Base-by-base conservation (phyloP, 2,329 filamentous ascomycete genomes). In the Aschersonia sp. region DNA sequence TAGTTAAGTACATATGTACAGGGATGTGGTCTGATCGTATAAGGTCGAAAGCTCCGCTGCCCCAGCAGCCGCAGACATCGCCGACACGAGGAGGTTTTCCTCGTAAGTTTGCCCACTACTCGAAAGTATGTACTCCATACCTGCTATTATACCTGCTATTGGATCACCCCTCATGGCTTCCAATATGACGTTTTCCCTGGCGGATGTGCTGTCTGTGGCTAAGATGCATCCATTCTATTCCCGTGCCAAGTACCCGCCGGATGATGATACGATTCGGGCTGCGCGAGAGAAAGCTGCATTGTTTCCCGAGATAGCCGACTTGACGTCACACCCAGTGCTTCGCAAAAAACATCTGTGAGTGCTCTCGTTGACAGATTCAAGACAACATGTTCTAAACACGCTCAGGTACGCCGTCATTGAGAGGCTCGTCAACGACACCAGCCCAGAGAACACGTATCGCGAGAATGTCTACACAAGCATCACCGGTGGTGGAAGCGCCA, bases 401-500 rank as follows among this genome's bases (percentile, higher is more conserved):
- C 6, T 10, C 2, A 70, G 66, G 1, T 68, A 69, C 38, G 50
- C 49, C 0, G 50, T 51, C 0, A 60, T 69, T 28, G 51, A 63
- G 10, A 56, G 65, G 10, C 61, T 71, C 1, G 56, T 62, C 4
- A 45, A 56, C 3, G 68, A 71, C 47, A 53, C 52, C 0, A 55
- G 49, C 30, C 54, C 59, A 0, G 29, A 57, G 1, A 71, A 70
- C 50, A 60, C 53, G 0, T 71, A 65, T 48, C 65, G 68, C 0
- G 57, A 55, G 3, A 58, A 58, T 29, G 53, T 59, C 3, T 72
- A 71, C 46, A 58, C 63, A 0, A 69, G 65, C 41, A 57, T 58
- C 1, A 71, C 69, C 0, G 68, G 70, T 0, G 69, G 70, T 0
- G 65, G 64, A 0, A 58, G 51, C 0, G 59, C 59, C 0, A 58